phyloP scores from a whole-genome alignment of 1,284 basidiomycete species.

The Ustilago bromivora region DNA sequence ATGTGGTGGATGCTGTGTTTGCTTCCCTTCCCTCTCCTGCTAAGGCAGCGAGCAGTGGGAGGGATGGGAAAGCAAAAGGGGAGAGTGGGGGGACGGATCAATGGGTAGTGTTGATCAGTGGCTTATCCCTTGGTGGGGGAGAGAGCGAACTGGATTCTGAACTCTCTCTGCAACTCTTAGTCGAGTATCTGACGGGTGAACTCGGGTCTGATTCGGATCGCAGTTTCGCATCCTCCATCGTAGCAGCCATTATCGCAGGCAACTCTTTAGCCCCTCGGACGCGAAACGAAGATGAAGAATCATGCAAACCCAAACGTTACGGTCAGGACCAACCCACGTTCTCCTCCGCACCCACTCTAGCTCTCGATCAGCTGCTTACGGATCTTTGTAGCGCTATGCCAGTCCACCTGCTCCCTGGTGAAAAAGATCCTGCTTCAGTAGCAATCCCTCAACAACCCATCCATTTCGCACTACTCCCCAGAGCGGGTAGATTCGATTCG shows the following conservation, averaged over 20 bases:
- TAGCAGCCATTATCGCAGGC: slow-evolving; percentile 58
- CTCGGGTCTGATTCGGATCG: slow-evolving; percentile 75
- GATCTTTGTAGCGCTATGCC: slow-evolving; percentile 74
- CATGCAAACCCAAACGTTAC: slow-evolving; percentile 34
- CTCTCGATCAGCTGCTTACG: slow-evolving; percentile 78
- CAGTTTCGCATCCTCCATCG: slow-evolving; percentile 32
- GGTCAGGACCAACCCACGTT: slow-evolving; percentile 45
- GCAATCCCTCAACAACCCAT: slow-evolving; percentile 94
- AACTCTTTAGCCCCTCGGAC: slow-evolving; percentile 50
- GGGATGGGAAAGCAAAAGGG: slow-evolving; percentile 4
- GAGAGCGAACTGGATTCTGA: slow-evolving; percentile 58
- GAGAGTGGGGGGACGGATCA: slow-evolving; percentile 21
- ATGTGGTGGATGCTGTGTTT: slow-evolving; percentile 90
- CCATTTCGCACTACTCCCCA: slow-evolving; percentile 89
- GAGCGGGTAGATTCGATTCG: slow-evolving; percentile 73
- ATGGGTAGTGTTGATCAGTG: slow-evolving; percentile 65
- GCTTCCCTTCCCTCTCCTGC: slow-evolving; percentile 73
- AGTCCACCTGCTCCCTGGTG: slow-evolving; percentile 82
- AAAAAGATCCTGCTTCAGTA: slow-evolving; percentile 84
- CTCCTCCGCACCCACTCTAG: slow-evolving; percentile 68
- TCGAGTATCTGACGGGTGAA: slow-evolving; percentile 88
- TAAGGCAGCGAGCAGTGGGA: not conserved
- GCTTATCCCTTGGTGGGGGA: slow-evolving; percentile 72
- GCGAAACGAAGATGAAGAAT: slow-evolving; percentile 36
- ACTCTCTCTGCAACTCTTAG: slow-evolving; percentile 54